These are phyloP conservation scores for Triadica sebifera DNA, from an alignment of 345 rosid genomes.

Conservation along the genomic window DNA sequence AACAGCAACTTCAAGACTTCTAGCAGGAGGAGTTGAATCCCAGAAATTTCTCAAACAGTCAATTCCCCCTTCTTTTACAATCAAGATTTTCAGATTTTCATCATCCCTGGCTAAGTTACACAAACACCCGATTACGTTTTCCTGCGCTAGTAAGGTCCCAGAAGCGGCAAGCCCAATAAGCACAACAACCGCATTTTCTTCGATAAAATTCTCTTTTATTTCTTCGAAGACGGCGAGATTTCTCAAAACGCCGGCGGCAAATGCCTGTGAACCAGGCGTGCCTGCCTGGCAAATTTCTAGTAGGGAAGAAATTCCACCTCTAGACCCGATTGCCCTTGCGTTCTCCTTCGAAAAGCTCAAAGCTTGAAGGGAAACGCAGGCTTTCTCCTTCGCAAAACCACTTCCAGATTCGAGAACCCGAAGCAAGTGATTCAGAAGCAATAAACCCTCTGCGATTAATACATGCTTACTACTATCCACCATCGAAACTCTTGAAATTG, in stretches of 20 bases:
- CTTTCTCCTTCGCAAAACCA: conserved; percentile 77
- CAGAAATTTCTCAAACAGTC: conserved; percentile 71
- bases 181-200: conserved; percentile 64
- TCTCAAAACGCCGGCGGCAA: conserved; percentile 80
- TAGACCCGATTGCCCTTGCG: conserved; percentile 73
- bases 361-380: conserved; percentile 77
- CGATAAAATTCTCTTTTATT: conserved; percentile 63
- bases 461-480: conserved; percentile 81
- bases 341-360: conserved; percentile 69
- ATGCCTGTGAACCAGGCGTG: conserved; percentile 78
- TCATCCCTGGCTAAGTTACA: conserved; percentile 58
- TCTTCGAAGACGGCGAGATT: conserved; percentile 60
- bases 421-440: conserved; percentile 67
- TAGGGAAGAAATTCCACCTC: conserved; percentile 85
- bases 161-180: conserved; percentile 59
- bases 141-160: conserved; percentile 74
- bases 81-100: conserved; percentile 52
- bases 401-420: conserved; percentile 85
- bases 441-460: conserved; percentile 69
- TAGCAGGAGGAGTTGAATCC: conserved; percentile 55
- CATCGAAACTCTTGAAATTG: conserved; percentile 63
- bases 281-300: conserved; percentile 79
- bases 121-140: conserved; percentile 75
- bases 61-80: conserved; percentile 66
- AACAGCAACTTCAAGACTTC: conserved; percentile 63